A percentile compares a stretch with the other conserved stretches of the same genome.
Conservation (phyloP, 129 eudicot genomes). For the Flaveria ramosissima region DNA sequence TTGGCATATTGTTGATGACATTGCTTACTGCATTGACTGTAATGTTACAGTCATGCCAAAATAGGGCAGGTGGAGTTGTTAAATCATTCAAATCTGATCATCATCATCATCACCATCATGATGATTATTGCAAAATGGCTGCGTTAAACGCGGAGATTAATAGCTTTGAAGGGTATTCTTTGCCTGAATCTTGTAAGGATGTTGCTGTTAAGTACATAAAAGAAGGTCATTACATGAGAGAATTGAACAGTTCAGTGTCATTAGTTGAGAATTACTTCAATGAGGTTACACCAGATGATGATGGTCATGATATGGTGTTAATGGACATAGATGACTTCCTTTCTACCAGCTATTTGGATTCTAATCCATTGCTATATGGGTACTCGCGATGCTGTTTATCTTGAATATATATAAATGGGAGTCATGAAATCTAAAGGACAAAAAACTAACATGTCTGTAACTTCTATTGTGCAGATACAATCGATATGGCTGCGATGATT, state of each 20-base stretch:
- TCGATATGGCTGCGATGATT: conserved; percentile 35
- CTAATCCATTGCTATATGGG: conserved; percentile 33
- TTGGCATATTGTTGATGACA: conserved; percentile 54
- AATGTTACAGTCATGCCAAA: conserved; percentile 65
- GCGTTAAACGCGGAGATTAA: conserved; percentile 55
- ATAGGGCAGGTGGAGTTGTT: conserved; percentile 47
- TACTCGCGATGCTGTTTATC: conserved; percentile 22
- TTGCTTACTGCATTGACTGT: conserved; percentile 52
- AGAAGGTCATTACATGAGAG: conserved; percentile 65
- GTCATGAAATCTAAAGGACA: background rate
- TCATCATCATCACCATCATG: conserved; percentile 23
- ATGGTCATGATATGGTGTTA: conserved; percentile 51
- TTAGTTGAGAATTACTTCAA: conserved; percentile 49
- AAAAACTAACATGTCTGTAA: background rate
- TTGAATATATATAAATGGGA: background rate
- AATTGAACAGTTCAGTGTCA: conserved; percentile 43
- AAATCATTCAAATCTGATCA: conserved; percentile 39
- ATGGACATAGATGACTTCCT: conserved; percentile 66
- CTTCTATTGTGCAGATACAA: conserved; percentile 34
- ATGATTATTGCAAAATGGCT: conserved; percentile 48
- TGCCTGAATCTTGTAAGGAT: conserved; percentile 52
- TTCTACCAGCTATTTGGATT: conserved; percentile 17
- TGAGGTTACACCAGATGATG: conserved; percentile 28
- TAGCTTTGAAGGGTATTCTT: conserved; percentile 35
- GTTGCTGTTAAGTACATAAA: conserved; percentile 48